Evolutionary conservation across 75 land plant species (phyloP), one percentile per base, ranked within the genome.

Genomic region (Adiantum capillusveneris): DNA sequence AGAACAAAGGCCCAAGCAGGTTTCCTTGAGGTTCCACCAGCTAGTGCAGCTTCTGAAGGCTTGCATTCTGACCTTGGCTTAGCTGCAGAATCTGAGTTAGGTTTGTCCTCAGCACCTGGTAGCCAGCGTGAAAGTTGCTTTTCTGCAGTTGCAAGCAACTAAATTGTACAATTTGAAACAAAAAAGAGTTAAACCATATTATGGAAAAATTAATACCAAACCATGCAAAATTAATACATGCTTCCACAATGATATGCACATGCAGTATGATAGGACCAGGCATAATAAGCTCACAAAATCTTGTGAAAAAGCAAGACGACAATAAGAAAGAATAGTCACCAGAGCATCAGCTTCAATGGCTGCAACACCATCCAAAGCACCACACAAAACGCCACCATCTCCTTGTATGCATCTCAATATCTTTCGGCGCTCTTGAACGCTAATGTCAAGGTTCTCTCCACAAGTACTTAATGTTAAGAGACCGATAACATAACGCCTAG

Each of bases 131-230:
- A 84, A 30, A 85, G 58, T 56, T 74, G 69, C 64, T 71, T 81
- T 56, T 73, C 88, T 48, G 98, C 87, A 68, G 84, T 92, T 73
- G 94, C 95, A 79, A 93, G 83, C 42, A 93, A 49, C 98, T 93
- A 84, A 56, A 58, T 1, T 17, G 59, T n/a, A 58, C 43, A 58
- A 58, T 24, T 25, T 46, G 50, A 18, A 46, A 46, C 50, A 46
- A 46, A 14, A 21, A 18, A 18, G 14, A 46, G 22, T 18, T n/a
- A 46, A 17, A 46, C 17, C 13, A 17, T 46, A 17, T 21, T 6
- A 17, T 3, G 6, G 14, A 21, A 14, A 14, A 46, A 46, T 46
- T 18, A 46, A 21, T n/a, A 46, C 2, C 12, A 46, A 34, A 34
- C 9, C n/a, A n/a, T n/a, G n/a, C n/a, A n/a, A n/a, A n/a, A n/a